A percentile compares a stretch with the other conserved stretches of the same genome.
Conservation (phyloP, 164 flowering plant genomes). For the Berberis thunbergii region DNA sequence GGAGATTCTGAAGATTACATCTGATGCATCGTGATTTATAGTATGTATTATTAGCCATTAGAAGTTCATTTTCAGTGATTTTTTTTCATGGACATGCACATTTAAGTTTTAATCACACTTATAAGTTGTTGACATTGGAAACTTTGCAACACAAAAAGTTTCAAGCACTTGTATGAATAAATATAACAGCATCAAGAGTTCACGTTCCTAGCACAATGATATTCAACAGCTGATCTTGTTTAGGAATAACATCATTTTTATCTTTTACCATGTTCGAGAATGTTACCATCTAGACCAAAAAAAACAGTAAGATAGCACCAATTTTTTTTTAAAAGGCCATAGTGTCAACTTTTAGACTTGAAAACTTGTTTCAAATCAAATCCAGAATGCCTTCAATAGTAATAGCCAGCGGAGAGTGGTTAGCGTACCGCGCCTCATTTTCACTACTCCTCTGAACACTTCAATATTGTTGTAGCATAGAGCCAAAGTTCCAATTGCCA, state of each 20-base stretch:
- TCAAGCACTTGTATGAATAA: not conserved
- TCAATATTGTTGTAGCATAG: slow-evolving; percentile 50
- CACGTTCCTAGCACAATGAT: not conserved
- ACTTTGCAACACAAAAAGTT: not conserved
- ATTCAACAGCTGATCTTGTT: no score
- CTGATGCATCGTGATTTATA: not conserved
- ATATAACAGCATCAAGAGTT: not conserved
- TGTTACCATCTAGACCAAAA: slow-evolving; percentile 7
- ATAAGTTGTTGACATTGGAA: no score
- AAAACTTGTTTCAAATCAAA: not conserved
- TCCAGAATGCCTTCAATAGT: not conserved
- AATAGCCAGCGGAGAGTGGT: not conserved
- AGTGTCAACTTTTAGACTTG: not conserved
- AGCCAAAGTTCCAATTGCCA: slow-evolving; percentile 97
- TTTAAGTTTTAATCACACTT: not conserved
- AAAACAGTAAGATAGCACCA: no score
- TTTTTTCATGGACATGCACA: not conserved
- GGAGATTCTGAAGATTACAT: not conserved
- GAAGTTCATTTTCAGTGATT: not conserved
- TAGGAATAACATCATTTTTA: no score
- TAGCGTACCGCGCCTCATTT: slow-evolving; percentile 92
- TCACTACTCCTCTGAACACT: slow-evolving; percentile 61
- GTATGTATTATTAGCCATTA: not conserved
- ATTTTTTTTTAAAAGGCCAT: slow-evolving; percentile 2
- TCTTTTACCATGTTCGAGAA: no score